Base-by-base conservation (phyloP, 2,329 filamentous ascomycete species). In the Ceratocystis ficicola region DNA sequence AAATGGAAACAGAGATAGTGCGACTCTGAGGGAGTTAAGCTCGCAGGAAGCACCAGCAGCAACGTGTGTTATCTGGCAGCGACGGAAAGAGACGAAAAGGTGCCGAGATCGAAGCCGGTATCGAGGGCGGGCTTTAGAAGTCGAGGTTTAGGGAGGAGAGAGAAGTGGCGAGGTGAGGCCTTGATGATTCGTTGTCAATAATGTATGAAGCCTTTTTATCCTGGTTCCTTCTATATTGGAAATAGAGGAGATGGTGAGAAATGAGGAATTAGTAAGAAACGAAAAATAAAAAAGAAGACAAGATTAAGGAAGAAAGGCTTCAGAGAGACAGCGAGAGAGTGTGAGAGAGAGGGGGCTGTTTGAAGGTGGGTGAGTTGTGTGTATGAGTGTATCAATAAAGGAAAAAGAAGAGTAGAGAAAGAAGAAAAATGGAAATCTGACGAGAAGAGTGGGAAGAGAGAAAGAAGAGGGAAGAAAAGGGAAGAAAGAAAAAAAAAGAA, bases 51-150 rank as follows among this genome's bases (percentile, higher is more conserved):
- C 44, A 30, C 15, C 52, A n/a, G 28, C 52, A 57, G 25, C 52
- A 57, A 57, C 52, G 52, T 57, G 52, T 57, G 15, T 50, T 63
- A 44, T 50, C 44, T 46, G 48, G 28, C 36, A 41, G 36, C n/a
- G n/a, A 63, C 44, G 57, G 52, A 44, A 52, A 25, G n/a, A 20
- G 57, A 50, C 62, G 60, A 44, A 50, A n/a, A 67, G 71, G 71
- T 70, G 70, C 68, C 70, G 73, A 70, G 70, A 72, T 73, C 25
- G 61, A 62, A 41, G 28, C 22, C 69, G 71, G 70, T 69, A 70
- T 71, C 71, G 8, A 25, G 22, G 48, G 48, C 48, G 22, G n/a
- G 48, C 48, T 62, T 48, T 28, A n/a, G 52, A 59, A 41, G 55
- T 65, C 48, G 30, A 30, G n/a, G 22, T 46, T 41, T 41, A 41